These are phyloP conservation scores for Penicillium lividum DNA, from an alignment of 495 filamentous ascomycete genomes.

Conservation along the genomic window DNA sequence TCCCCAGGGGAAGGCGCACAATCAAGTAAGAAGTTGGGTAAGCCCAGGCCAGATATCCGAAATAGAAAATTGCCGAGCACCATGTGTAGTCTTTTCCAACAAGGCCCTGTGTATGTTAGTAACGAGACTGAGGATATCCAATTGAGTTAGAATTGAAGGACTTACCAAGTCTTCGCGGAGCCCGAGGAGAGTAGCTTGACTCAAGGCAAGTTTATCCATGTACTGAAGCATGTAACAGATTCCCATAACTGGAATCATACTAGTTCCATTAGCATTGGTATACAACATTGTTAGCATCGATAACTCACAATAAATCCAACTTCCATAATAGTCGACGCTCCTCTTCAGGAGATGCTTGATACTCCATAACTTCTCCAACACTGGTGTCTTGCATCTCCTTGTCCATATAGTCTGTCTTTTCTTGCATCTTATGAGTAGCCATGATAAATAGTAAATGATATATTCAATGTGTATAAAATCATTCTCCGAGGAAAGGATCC, in stretches of 20 bases:
- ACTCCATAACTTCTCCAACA: conserved; percentile 33
- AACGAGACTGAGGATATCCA: background rate
- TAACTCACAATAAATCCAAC: conserved; percentile 34
- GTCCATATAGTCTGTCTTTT: background rate
- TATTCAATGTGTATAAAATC: no score
- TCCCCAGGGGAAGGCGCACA: conserved; percentile 54
- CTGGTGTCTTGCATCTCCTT: conserved; percentile 26
- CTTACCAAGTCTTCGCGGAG: conserved; percentile 40
- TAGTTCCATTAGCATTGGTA: background rate
- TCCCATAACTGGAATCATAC: conserved; percentile 52
- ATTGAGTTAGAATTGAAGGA: background rate
- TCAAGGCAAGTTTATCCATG: conserved; percentile 60
- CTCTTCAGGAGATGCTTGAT: conserved; percentile 31
- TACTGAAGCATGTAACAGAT: conserved; percentile 52
- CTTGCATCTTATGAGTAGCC: background rate
- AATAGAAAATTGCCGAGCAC: conserved; percentile 49
- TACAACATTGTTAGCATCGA: background rate
- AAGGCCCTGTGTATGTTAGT: conserved; percentile 25
- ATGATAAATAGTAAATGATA: background rate
- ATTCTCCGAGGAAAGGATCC: no score
- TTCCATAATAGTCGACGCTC: conserved; percentile 28
- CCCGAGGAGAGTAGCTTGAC: conserved; percentile 54
- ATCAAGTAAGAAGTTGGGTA: conserved; percentile 53
- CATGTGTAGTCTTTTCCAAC: conserved; percentile 46
- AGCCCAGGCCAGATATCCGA: conserved; percentile 51